Evolutionary conservation across 139 green algal genomes (phyloP).

Genomic region (Chlorella sp.): DNA sequence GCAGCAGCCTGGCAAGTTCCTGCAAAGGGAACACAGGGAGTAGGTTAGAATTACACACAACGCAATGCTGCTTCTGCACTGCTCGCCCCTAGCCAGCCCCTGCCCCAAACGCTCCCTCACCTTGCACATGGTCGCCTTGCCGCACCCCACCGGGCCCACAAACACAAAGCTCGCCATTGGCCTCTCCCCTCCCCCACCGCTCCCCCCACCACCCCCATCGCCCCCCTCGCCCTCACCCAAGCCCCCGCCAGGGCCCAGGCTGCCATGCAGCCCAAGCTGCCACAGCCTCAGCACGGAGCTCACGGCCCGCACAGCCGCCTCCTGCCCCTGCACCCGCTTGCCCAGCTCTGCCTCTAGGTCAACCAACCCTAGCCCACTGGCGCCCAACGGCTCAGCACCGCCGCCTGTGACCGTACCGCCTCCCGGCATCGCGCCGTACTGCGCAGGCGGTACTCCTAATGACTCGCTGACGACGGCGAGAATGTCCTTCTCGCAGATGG

Average conservation of each 20-base stretch:
- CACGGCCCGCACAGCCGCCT: constrained; percentile 42
- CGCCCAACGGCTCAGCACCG: no score
- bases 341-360: constrained; percentile 50
- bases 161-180: constrained; percentile 74
- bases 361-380: no score
- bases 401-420: no score
- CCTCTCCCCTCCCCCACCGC: constrained; percentile 6
- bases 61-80: background rate
- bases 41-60: background rate
- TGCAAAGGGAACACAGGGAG: background rate
- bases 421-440: background rate
- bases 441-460: constrained; percentile 36
- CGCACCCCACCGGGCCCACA: constrained; percentile 60
- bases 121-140: constrained; percentile 71
- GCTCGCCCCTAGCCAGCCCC: background rate
- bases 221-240: no score
- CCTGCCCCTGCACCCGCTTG: constrained; percentile 51
- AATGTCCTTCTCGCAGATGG: constrained; percentile 21
- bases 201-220: no score
- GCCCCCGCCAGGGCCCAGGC: no score
- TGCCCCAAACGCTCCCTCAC: constrained; percentile 5
- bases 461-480: constrained; percentile 47
- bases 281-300: constrained; percentile 46
- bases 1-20: background rate
- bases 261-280: constrained; percentile 13